Conservation (phyloP, 495 filamentous ascomycete species). For the Neurospora sp. region DNA sequence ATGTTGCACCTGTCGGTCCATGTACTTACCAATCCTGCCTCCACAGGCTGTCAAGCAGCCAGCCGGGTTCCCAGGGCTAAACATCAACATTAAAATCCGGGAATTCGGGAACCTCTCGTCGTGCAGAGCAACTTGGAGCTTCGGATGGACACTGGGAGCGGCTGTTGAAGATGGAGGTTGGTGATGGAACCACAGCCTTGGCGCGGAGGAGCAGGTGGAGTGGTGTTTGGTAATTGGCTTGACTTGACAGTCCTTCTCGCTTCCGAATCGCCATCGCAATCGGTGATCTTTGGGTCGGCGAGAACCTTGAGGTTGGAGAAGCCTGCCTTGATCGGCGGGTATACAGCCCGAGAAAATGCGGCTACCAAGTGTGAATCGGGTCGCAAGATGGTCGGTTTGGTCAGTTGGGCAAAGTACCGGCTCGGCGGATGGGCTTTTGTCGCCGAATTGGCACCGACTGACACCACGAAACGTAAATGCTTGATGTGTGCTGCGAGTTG, state of each 20-base stretch:
- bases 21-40: background rate
- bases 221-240: background rate
- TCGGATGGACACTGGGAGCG: background rate
- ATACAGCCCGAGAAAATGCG: background rate
- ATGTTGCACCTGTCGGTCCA: background rate
- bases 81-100: background rate
- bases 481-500: background rate
- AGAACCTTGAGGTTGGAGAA: background rate
- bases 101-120: background rate
- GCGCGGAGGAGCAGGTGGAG: background rate
- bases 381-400: background rate
- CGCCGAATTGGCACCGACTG: background rate
- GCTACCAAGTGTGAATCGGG: background rate
- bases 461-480: background rate
- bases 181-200: slow-evolving; percentile 1
- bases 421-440: background rate
- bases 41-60: background rate
- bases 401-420: background rate
- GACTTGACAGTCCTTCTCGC: slow-evolving; percentile 1
- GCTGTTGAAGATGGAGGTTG: slow-evolving; percentile 4
- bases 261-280: background rate
- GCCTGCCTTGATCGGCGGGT: background rate
- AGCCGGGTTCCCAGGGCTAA: background rate
- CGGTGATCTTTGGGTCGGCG: background rate
- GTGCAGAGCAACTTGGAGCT: background rate